Percentiles rank a stretch among this genome's conserved stretches.
phyloP scores from a whole-genome alignment of 2,329 filamentous ascomycete species.

The Neofusicoccum laricinum region DNA sequence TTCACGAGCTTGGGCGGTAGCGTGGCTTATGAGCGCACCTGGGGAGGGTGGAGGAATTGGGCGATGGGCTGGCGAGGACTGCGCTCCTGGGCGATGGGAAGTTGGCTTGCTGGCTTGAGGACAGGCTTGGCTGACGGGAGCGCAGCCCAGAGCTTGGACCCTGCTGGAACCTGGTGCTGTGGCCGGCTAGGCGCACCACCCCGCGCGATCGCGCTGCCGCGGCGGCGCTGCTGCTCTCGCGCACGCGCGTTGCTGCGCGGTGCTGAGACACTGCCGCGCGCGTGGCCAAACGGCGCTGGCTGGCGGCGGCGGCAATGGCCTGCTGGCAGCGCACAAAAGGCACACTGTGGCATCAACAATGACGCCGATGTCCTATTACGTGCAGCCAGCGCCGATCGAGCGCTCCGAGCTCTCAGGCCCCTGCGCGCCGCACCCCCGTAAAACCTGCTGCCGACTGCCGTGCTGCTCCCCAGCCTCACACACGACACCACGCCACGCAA shows the following conservation, averaged over 20 bases:
- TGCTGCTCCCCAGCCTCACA: conserved; percentile 3
- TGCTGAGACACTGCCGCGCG: not conserved
- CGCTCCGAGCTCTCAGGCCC: not conserved
- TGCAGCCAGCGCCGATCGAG: conserved; percentile 1
- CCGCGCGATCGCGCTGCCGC: not conserved
- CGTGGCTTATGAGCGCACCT: not conserved
- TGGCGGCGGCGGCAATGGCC: not conserved
- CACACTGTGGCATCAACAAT: conserved; percentile 13
- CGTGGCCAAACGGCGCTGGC: conserved; percentile 5
- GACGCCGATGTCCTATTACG: conserved; percentile 5
- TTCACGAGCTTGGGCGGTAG: not conserved
- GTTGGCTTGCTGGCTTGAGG: conserved; percentile 8
- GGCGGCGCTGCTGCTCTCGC: not conserved
- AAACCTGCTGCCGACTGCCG: conserved; percentile 1
- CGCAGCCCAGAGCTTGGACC: conserved; percentile 2
- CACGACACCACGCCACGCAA: conserved; percentile 8
- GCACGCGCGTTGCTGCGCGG: not conserved
- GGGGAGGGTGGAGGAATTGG: not conserved
- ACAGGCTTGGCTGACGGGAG: conserved; percentile 10
- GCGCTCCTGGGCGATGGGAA: not conserved
- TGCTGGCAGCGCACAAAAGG: not conserved
- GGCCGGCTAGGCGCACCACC: conserved; percentile 6
- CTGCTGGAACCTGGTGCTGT: not conserved
- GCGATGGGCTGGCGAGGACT: not conserved
- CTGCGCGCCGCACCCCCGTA: conserved; percentile 6